Evolutionary conservation across 345 rosid genomes (phyloP).

Genomic region (Orychophragmus violaceus): DNA sequence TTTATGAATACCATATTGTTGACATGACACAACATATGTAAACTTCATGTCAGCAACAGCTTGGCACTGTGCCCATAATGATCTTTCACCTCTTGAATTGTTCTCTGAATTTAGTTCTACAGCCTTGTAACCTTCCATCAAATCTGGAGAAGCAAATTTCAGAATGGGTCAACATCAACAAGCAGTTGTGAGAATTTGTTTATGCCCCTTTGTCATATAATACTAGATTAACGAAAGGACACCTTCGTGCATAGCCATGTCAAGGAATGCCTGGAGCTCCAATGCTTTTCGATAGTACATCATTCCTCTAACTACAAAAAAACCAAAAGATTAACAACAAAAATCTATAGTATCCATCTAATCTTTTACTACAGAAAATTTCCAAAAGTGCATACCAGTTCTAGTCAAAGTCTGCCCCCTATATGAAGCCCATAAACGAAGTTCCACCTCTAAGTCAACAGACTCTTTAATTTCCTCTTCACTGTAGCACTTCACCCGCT

Average conservation of each 20-base stretch:
- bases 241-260: slow-evolving; percentile 99
- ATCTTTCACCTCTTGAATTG: slow-evolving; percentile 64
- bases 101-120: slow-evolving; percentile 67
- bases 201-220: background rate
- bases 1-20: slow-evolving; percentile 89
- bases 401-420: slow-evolving; percentile 98
- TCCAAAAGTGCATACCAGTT: slow-evolving; percentile 56
- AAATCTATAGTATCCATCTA: slow-evolving; percentile 1
- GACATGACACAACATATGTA: slow-evolving; percentile 93
- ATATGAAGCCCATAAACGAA: slow-evolving; percentile 96
- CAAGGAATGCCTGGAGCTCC: slow-evolving; percentile 99
- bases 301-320: slow-evolving; percentile 89
- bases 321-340: slow-evolving; percentile 6
- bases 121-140: slow-evolving; percentile 97
- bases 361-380: background rate
- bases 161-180: slow-evolving; percentile 20
- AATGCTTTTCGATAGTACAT: slow-evolving; percentile 96
- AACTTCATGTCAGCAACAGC: slow-evolving; percentile 99
- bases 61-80: slow-evolving; percentile 86
- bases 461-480: slow-evolving; percentile 69
- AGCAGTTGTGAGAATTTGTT: background rate
- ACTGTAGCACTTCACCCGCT: slow-evolving; percentile 46
- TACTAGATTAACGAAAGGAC: background rate
- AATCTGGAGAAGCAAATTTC: slow-evolving; percentile 46
- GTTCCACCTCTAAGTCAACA: slow-evolving; percentile 63